phyloP scores from a whole-genome alignment of 1,284 basidiomycete genomes.

The Ustilago crameri region DNA sequence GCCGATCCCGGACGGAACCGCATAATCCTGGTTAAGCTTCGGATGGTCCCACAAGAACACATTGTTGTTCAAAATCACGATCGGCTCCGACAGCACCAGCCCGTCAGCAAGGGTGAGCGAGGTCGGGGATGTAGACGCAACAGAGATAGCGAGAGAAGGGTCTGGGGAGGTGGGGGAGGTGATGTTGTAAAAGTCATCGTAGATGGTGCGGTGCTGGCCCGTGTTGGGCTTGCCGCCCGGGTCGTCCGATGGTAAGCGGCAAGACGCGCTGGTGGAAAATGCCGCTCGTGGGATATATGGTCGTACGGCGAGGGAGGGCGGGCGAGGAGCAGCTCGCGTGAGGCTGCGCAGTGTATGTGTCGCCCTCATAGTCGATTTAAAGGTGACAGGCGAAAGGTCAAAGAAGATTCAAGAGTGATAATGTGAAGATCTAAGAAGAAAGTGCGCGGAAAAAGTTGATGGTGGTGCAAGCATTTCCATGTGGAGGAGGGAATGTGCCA shows the following conservation, averaged over 20 bases:
- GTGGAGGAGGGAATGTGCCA: slow-evolving; percentile 10
- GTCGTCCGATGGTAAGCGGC: slow-evolving; percentile 39
- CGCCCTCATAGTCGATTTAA: neutral
- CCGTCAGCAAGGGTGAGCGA: slow-evolving; percentile 70
- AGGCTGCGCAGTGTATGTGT: neutral
- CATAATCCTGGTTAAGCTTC: slow-evolving; percentile 67
- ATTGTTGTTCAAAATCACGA: slow-evolving; percentile 82
- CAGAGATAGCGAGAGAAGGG: slow-evolving; percentile 9
- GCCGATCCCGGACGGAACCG: slow-evolving; percentile 64
- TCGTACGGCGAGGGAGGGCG: neutral
- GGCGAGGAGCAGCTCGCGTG: neutral
- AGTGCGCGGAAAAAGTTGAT: neutral
- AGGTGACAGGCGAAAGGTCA: neutral
- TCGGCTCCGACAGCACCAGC: slow-evolving; percentile 79
- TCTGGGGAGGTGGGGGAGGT: slow-evolving; percentile 25
- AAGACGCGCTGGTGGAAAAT: slow-evolving; percentile 1
- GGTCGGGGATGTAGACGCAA: slow-evolving; percentile 41
- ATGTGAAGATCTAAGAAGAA: neutral
- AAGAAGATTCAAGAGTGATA: neutral
- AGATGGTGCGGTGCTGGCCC: slow-evolving; percentile 54
- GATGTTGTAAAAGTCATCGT: slow-evolving; percentile 63
- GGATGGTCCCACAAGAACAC: slow-evolving; percentile 92
- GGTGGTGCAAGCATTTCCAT: neutral
- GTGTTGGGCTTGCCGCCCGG: slow-evolving; percentile 61
- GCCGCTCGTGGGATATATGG: neutral